Conservation (phyloP, 129 eudicot species). For the Lactuca saligna region DNA sequence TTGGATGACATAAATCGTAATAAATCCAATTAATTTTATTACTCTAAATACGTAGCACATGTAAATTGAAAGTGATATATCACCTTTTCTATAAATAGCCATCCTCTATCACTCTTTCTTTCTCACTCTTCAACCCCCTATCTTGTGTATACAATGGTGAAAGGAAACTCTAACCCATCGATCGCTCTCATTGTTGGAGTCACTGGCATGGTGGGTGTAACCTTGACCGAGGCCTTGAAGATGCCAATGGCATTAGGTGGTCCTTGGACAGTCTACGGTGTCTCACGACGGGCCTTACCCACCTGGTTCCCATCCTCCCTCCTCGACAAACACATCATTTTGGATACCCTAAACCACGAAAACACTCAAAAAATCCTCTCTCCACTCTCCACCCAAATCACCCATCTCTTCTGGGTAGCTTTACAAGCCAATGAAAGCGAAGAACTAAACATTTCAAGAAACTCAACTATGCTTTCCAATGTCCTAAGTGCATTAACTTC, state of each 20-base stretch:
- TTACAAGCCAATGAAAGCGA: conserved; percentile 4
- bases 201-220: conserved; percentile 29
- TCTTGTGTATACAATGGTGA: not conserved
- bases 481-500: conserved; percentile 12
- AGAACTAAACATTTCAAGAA: conserved; percentile 1
- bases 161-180: not conserved
- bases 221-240: conserved; percentile 22
- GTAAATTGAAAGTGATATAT: too few relatives aligned
- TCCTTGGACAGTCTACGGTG: conserved; percentile 33
- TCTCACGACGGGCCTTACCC: conserved; percentile 8
- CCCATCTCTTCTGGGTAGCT: conserved; percentile 36
- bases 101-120: not conserved
- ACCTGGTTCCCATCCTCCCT: conserved; percentile 24
- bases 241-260: conserved; percentile 18
- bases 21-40: too few relatives aligned
- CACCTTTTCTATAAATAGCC: too few relatives aligned
- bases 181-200: conserved; percentile 20
- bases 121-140: not conserved
- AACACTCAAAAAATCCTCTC: conserved; percentile 5
- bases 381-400: conserved; percentile 12
- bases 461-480: conserved; percentile 26
- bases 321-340: conserved; percentile 14
- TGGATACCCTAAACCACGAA: conserved; percentile 1
- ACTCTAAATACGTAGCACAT: too few relatives aligned
- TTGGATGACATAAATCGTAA: too few relatives aligned